Percentiles rank a stretch among this genome's conserved stretches.
Conservation (phyloP, 768 basidiomycete species). For the Pisolithus marmoratus region DNA sequence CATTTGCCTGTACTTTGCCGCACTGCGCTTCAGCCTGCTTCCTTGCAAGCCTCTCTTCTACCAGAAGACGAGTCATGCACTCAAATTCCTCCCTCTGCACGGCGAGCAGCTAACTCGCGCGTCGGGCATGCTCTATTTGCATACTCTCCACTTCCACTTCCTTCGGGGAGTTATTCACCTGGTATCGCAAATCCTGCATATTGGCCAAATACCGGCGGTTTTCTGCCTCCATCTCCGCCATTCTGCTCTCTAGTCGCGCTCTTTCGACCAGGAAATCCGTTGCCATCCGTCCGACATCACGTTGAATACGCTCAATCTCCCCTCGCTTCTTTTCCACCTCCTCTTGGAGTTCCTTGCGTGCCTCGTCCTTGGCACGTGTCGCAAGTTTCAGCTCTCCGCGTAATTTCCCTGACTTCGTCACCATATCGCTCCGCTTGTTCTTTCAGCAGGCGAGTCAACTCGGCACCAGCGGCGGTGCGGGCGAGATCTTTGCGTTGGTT, state of each 20-base stretch:
- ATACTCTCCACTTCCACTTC: constrained; percentile 25
- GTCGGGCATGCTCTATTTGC: constrained; percentile 23
- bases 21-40: constrained; percentile 21
- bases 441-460: constrained; percentile 43
- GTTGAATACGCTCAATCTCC: constrained; percentile 38
- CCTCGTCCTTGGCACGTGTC: constrained; percentile 41
- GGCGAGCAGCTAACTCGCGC: constrained; percentile 22
- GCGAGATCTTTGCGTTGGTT: constrained; percentile 41
- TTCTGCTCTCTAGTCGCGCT: constrained; percentile 23
- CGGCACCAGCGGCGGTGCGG: constrained; percentile 50
- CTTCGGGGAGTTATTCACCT: constrained; percentile 24
- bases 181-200: constrained; percentile 21
- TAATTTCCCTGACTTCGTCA: constrained; percentile 41
- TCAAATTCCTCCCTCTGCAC: constrained; percentile 21
- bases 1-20: constrained; percentile 18
- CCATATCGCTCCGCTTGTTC: constrained; percentile 42
- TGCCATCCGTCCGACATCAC: constrained; percentile 35
- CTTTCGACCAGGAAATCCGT: constrained; percentile 36
- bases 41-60: constrained; percentile 26
- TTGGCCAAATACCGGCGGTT: constrained; percentile 12
- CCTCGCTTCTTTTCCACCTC: constrained; percentile 38
- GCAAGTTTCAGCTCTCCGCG: constrained; percentile 42
- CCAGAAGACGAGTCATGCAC: constrained; percentile 19
- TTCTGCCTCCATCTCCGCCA: constrained; percentile 22
- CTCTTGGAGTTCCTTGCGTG: constrained; percentile 36